Conservation (phyloP, 768 basidiomycete genomes). For the Calocera cornea region DNA sequence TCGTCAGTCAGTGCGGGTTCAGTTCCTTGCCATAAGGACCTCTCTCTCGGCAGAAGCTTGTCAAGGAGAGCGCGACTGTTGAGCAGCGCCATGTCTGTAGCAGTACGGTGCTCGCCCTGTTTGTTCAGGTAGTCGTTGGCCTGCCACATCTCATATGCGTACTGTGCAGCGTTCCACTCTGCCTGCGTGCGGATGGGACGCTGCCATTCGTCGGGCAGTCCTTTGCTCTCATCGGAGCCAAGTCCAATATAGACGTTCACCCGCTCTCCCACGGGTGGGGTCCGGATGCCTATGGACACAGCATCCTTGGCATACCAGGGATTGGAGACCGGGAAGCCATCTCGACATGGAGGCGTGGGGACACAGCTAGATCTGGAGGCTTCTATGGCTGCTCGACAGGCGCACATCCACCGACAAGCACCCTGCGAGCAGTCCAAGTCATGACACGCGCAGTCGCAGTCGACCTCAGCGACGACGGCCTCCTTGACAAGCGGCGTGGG, state of each 20-base stretch:
- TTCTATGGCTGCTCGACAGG: not conserved
- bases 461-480: not conserved
- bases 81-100: not conserved
- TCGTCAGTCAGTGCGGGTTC: not conserved
- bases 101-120: not conserved
- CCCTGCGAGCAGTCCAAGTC: not conserved
- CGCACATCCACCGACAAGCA: not conserved
- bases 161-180: not conserved
- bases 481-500: not conserved
- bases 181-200: not conserved
- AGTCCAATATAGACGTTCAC: not conserved
- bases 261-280: not conserved
- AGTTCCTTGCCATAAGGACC: not conserved
- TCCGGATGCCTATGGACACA: not conserved
- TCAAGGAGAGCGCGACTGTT: not conserved
- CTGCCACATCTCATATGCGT: not conserved
- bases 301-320: not conserved
- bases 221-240: not conserved
- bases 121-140: not conserved
- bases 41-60: not conserved
- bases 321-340: not conserved
- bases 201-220: not conserved
- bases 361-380: not conserved
- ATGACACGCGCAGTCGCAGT: not conserved
- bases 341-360: not conserved